Percentiles rank a stretch among this genome's conserved stretches.
Evolutionary conservation across 2,329 filamentous ascomycete genomes (phyloP).

Genomic region (Fusarium tuaranense): DNA sequence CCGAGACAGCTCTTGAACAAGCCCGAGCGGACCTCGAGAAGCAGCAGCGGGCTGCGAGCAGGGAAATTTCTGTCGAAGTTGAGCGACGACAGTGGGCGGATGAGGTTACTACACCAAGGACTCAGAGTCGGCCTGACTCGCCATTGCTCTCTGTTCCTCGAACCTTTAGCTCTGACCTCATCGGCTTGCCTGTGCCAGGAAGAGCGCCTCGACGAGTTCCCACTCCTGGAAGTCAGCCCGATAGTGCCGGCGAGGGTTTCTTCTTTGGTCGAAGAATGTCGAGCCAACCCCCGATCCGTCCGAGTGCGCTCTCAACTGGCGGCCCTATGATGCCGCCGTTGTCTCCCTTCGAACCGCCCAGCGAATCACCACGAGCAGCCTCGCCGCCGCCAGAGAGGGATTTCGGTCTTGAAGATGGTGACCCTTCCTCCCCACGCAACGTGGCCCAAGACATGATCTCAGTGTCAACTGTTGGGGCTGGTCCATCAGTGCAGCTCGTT

Average conservation of each 20-base stretch:
- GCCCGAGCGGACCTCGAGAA: constrained; percentile 63
- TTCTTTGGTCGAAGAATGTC: constrained; percentile 62
- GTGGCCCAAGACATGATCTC: constrained; percentile 87
- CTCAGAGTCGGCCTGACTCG: constrained; percentile 65
- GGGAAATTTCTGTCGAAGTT: constrained; percentile 51
- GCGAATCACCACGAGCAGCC: constrained; percentile 51
- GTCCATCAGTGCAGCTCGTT: constrained; percentile 93
- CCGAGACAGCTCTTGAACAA: constrained; percentile 73
- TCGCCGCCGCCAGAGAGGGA: constrained; percentile 60
- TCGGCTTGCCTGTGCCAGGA: constrained; percentile 58
- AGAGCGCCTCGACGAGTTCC: constrained; percentile 46
- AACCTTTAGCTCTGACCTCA: constrained; percentile 66
- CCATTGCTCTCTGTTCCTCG: constrained; percentile 63
- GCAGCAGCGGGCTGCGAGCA: constrained; percentile 51
- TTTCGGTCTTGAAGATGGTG: constrained; percentile 61
- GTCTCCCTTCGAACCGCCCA: constrained; percentile 58
- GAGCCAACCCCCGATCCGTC: constrained; percentile 58
- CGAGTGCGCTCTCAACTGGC: constrained; percentile 53
- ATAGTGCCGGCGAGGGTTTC: constrained; percentile 53
- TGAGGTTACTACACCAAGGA: constrained; percentile 59
- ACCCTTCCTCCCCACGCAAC: constrained; percentile 71
- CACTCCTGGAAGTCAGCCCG: constrained; percentile 63
- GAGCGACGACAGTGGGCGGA: constrained; percentile 65
- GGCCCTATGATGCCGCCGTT: constrained; percentile 55
- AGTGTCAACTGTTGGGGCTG: constrained; percentile 88